Percentiles rank a stretch among this genome's conserved stretches.
These are phyloP conservation scores for Rhododendron ferrugineum DNA, from an alignment of 148 eudicot genomes.

Conservation along the genomic window DNA sequence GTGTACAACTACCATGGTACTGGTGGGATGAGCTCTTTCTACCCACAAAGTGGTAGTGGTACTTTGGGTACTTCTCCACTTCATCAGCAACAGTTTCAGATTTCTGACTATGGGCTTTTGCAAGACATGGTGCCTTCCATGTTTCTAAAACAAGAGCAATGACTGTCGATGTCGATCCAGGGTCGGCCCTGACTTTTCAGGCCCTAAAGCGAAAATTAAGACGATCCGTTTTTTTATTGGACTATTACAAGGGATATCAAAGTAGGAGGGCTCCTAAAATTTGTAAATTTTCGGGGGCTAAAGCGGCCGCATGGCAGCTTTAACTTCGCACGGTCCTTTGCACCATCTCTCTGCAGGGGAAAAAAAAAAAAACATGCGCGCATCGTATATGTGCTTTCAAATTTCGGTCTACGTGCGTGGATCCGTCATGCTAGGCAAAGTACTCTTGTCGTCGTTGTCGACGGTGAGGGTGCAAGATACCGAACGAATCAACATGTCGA, in stretches of 20 bases:
- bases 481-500: background rate
- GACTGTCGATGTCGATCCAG: background rate
- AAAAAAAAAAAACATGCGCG: too few species aligned
- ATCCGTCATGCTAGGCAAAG: background rate
- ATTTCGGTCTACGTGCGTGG: background rate
- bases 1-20: conserved; percentile 17
- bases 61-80: background rate
- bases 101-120: conserved; percentile 68
- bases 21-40: conserved; percentile 21
- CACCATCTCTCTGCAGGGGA: too few species aligned
- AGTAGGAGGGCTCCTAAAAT: too few species aligned
- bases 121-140: conserved; percentile 78
- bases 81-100: conserved; percentile 28
- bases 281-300: too few species aligned
- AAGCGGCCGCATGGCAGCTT: too few species aligned
- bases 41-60: conserved; percentile 7
- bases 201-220: background rate
- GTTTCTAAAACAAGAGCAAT: conserved; percentile 68
- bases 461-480: background rate
- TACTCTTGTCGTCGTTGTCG: too few species aligned
- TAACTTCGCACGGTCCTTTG: too few species aligned
- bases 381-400: too few species aligned
- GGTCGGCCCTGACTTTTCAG: too few species aligned
- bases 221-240: too few species aligned
- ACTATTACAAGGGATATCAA: background rate